phyloP scores from a whole-genome alignment of 768 basidiomycete genomes.

The Nidularia pulvinata region DNA sequence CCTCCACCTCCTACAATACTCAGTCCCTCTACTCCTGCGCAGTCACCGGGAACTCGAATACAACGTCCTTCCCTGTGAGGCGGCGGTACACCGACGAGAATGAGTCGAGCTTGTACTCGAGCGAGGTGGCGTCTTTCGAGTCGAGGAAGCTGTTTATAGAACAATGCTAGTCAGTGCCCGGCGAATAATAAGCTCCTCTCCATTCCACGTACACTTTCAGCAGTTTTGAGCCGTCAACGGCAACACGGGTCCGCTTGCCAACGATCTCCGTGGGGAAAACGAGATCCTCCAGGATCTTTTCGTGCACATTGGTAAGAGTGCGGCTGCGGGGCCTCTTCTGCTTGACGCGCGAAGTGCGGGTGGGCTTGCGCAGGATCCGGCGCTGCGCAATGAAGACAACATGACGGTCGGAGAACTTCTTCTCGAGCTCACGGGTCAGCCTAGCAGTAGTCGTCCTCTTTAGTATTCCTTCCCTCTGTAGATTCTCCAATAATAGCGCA shows the following conservation, averaged over 20 bases:
- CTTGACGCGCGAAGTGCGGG: conserved; percentile 87
- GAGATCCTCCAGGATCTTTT: conserved; percentile 98
- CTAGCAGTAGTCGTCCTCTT: conserved; percentile 34
- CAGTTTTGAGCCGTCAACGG: conserved; percentile 92
- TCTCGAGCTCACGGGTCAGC: conserved; percentile 98
- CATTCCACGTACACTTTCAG: conserved; percentile 89
- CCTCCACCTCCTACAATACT: conserved; percentile 1
- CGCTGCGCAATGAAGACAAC: conserved; percentile 99
- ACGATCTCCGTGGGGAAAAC: conserved; percentile 99
- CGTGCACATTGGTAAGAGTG: conserved; percentile 97
- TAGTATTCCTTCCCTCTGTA: conserved; percentile 5
- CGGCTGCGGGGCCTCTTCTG: conserved; percentile 98
- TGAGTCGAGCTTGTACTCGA: conserved; percentile 99
- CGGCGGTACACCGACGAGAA: conserved; percentile 97
- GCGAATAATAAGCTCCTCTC: too few species aligned
- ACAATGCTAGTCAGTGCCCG: conserved; percentile 11
- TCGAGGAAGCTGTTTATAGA: conserved; percentile 79
- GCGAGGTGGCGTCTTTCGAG: conserved; percentile 94
- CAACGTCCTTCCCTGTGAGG: conserved; percentile 96
- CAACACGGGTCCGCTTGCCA: conserved; percentile 95
- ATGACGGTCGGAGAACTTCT: conserved; percentile 99
- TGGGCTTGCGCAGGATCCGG: conserved; percentile 97
- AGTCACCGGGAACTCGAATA: conserved; percentile 88
- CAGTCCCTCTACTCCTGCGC: conserved; percentile 59
- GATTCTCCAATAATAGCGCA: conserved; percentile 28